These are phyloP conservation scores for Sporothrix variecibatus DNA, from an alignment of 2,329 filamentous ascomycete genomes.

Conservation along the genomic window DNA sequence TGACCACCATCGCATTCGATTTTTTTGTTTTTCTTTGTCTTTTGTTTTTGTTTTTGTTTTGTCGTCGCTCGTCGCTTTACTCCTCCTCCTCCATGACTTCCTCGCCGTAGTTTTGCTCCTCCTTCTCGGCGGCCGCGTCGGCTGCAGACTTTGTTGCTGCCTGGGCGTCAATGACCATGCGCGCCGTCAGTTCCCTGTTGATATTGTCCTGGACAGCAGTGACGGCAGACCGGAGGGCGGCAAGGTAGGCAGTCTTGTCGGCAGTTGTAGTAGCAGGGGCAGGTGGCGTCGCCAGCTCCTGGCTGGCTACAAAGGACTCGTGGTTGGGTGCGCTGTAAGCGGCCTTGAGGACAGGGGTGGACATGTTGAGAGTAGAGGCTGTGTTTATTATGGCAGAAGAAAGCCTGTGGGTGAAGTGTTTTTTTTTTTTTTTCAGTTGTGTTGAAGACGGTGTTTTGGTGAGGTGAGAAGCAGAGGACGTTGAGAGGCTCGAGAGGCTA, in stretches of 20 bases:
- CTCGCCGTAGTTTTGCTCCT: conserved; percentile 83
- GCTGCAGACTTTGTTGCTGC: conserved; percentile 42
- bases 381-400: background rate
- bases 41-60: background rate
- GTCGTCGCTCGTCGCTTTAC: conserved; percentile 22
- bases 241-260: conserved; percentile 62
- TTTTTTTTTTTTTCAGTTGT: background rate
- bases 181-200: conserved; percentile 69
- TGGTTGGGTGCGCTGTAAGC: conserved; percentile 26
- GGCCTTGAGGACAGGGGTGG: conserved; percentile 15
- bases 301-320: conserved; percentile 22
- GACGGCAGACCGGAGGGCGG: conserved; percentile 58
- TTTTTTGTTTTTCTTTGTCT: background rate
- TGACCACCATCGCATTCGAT: background rate
- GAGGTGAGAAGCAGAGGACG: background rate
- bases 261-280: conserved; percentile 28
- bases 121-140: conserved; percentile 55
- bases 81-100: conserved; percentile 71
- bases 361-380: background rate
- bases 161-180: conserved; percentile 72
- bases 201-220: conserved; percentile 63
- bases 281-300: conserved; percentile 34
- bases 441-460: background rate
- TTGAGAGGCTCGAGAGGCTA: background rate
- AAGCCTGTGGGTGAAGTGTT: background rate